Conservation (phyloP, 108 stramenopile genomes). For the Licmophora abbreviata region DNA sequence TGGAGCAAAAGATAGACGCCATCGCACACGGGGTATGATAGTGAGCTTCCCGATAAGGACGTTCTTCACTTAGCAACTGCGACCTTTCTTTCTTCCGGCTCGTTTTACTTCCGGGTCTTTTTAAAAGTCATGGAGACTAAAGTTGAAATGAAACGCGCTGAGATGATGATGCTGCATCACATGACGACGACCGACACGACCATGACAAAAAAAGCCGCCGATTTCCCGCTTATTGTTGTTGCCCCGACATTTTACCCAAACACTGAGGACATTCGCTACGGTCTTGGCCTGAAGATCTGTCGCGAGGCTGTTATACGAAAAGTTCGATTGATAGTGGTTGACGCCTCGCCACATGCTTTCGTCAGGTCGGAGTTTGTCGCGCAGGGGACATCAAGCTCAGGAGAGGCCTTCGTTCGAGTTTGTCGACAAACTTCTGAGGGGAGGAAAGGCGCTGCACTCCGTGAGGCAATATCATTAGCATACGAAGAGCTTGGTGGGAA, state of each 20-base stretch:
- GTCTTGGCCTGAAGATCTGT: not conserved
- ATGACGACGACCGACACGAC: no score
- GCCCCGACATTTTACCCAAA: not conserved
- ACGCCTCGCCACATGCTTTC: not conserved
- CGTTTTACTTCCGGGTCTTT: no score
- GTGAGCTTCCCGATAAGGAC: no score
- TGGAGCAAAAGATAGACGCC: no score
- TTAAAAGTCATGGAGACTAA: no score
- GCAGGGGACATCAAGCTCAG: not conserved
- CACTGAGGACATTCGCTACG: not conserved
- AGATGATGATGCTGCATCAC: no score
- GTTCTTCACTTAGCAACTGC: no score
- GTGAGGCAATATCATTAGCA: constrained; percentile 21
- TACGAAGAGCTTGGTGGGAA: constrained; percentile 2
- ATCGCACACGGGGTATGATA: no score
- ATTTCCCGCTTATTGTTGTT: constrained; percentile 1
- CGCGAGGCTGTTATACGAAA: not conserved
- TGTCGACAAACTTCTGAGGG: constrained; percentile 17
- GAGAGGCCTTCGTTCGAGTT: not conserved
- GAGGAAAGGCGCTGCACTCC: constrained; percentile 39
- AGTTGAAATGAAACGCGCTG: no score
- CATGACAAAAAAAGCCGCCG: no score
- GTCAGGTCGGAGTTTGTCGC: not conserved
- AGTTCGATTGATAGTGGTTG: not conserved
- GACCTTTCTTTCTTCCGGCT: no score